Conservation (phyloP, 768 basidiomycete genomes). For the Phanerochaete carnosa region DNA sequence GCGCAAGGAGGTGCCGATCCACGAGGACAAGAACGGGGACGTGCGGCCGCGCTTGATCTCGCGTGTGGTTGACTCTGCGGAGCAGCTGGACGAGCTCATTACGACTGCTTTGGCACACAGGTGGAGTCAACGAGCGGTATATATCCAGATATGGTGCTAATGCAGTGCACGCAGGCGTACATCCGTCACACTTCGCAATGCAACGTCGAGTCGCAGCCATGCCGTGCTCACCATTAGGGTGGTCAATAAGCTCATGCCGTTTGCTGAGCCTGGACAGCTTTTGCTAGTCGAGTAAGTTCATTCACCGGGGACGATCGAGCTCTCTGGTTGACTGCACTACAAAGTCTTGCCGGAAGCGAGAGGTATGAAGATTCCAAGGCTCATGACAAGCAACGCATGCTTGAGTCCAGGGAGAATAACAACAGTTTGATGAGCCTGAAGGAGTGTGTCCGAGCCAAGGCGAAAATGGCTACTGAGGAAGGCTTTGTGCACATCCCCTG, state of each 20-base stretch:
- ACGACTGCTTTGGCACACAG: constrained; percentile 18
- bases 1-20: constrained; percentile 26
- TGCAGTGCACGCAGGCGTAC: constrained; percentile 24
- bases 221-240: constrained; percentile 31
- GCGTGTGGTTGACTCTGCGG: constrained; percentile 22
- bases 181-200: constrained; percentile 29
- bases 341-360: constrained; percentile 34
- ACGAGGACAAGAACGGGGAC: constrained; percentile 28
- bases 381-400: constrained; percentile 34
- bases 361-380: constrained; percentile 34
- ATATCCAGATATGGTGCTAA: no score
- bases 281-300: constrained; percentile 33
- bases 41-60: constrained; percentile 29
- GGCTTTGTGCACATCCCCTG: constrained; percentile 37
- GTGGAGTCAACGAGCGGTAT: constrained; percentile 8
- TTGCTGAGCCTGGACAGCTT: constrained; percentile 32
- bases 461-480: constrained; percentile 32
- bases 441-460: constrained; percentile 36
- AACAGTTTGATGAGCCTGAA: constrained; percentile 35
- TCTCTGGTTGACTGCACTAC: neutral
- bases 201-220: constrained; percentile 31
- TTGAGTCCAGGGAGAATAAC: constrained; percentile 33
- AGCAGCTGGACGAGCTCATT: constrained; percentile 31
- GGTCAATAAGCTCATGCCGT: constrained; percentile 31
- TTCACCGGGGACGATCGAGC: neutral